A percentile compares a stretch with the other conserved stretches of the same genome.
These are phyloP conservation scores for Bolboschoenoplectus hybrid DNA, from an alignment of 202 grass and related monocot species.

Conservation along the genomic window DNA sequence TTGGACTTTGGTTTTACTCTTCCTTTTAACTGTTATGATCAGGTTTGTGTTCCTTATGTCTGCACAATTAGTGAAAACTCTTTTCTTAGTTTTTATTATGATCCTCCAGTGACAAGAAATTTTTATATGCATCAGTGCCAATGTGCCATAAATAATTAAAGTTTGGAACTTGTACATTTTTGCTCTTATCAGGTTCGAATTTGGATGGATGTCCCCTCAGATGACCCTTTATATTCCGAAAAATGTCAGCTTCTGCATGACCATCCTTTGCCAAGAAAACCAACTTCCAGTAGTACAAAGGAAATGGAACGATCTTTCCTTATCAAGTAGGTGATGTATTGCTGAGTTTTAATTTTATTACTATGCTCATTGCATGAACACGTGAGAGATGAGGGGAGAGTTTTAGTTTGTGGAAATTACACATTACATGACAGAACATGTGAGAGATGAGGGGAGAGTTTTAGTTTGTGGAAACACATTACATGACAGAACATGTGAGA, in stretches of 20 bases:
- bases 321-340: slow-evolving; percentile 63
- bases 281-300: slow-evolving; percentile 36
- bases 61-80: slow-evolving; percentile 25
- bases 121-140: slow-evolving; percentile 25
- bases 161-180: slow-evolving; percentile 18
- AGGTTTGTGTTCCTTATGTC: slow-evolving; percentile 50
- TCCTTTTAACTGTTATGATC: slow-evolving; percentile 67
- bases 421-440: not conserved
- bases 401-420: not conserved
- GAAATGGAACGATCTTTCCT: slow-evolving; percentile 43
- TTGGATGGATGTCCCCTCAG: slow-evolving; percentile 50
- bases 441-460: not conserved
- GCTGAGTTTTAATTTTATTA: slow-evolving; percentile 26
- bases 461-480: not conserved
- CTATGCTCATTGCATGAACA: not conserved
- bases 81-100: not conserved
- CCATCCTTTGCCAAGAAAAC: slow-evolving; percentile 48
- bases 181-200: slow-evolving; percentile 55
- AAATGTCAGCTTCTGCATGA: slow-evolving; percentile 60
- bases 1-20: slow-evolving; percentile 89
- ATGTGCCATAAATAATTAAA: slow-evolving; percentile 33
- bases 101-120: not conserved
- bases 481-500: not conserved
- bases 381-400: not conserved
- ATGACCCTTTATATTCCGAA: slow-evolving; percentile 55